Conservation (phyloP, 305 asterid species). For the Fraxinus baroniana region DNA sequence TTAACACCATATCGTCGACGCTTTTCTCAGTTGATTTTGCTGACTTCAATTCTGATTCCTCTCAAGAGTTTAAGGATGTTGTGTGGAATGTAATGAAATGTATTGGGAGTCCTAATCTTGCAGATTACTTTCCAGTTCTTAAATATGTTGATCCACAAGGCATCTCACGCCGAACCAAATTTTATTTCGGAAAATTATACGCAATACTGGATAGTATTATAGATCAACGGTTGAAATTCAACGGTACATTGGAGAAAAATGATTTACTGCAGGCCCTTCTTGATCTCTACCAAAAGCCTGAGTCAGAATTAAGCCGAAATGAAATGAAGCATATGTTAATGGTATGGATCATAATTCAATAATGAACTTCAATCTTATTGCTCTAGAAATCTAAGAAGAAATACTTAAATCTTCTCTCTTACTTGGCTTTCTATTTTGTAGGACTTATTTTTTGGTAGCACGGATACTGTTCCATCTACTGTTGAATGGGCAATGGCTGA, state of each 20-base stretch:
- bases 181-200: conserved; percentile 12
- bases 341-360: conserved; percentile 11
- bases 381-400: not conserved
- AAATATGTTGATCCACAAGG: conserved; percentile 23
- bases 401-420: not conserved
- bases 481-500: conserved; percentile 53
- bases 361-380: not conserved
- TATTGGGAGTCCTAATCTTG: conserved; percentile 17
- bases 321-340: conserved; percentile 28
- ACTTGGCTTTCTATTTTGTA: not conserved
- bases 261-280: conserved; percentile 35
- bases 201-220: conserved; percentile 31
- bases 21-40: conserved; percentile 37
- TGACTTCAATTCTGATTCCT: conserved; percentile 18
- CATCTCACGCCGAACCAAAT: not conserved
- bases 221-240: conserved; percentile 10
- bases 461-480: conserved; percentile 33
- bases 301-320: conserved; percentile 19
- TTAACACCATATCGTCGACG: conserved; percentile 30
- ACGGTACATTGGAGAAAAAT: not conserved
- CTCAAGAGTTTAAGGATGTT: conserved; percentile 30
- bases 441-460: conserved; percentile 43
- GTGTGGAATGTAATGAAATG: conserved; percentile 9
- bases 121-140: conserved; percentile 29
- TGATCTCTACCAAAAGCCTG: conserved; percentile 23